A percentile compares a stretch with the other conserved stretches of the same genome.
Evolutionary conservation across 208 protist genomes (phyloP).

Genomic region (Leishmania tarentolae): DNA sequence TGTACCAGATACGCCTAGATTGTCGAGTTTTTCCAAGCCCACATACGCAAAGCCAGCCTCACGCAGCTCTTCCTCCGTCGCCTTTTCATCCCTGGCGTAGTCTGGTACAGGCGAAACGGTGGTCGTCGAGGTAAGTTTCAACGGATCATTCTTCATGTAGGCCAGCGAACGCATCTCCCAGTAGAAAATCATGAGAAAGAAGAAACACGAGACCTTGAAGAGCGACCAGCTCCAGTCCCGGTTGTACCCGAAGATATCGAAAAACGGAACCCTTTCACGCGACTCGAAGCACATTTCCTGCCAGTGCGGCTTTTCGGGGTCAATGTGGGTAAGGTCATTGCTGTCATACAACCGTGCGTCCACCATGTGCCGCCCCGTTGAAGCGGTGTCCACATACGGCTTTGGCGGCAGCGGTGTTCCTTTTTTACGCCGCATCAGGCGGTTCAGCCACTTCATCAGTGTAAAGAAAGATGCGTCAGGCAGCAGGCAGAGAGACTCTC

Average conservation of each 20-base stretch:
- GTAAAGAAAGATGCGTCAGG: not conserved
- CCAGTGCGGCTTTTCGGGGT: constrained; percentile 91
- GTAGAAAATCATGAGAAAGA: constrained; percentile 69
- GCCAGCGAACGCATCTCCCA: constrained; percentile 68
- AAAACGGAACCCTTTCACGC: constrained; percentile 75
- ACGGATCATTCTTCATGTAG: constrained; percentile 53
- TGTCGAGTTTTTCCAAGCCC: constrained; percentile 80
- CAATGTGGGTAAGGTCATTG: constrained; percentile 71
- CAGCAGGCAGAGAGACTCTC: not conserved
- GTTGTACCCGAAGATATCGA: constrained; percentile 90
- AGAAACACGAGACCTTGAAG: constrained; percentile 64
- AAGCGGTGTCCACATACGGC: constrained; percentile 83
- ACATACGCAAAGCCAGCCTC: constrained; percentile 80
- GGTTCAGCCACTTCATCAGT: constrained; percentile 73
- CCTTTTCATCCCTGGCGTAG: constrained; percentile 77
- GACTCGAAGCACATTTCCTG: constrained; percentile 83
- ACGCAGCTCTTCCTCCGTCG: constrained; percentile 80
- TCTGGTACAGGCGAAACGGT: constrained; percentile 70
- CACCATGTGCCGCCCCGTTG: constrained; percentile 63
- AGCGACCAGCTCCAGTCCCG: constrained; percentile 90
- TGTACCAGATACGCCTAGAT: constrained; percentile 42
- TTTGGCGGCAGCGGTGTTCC: constrained; percentile 86
- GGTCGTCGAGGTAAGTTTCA: constrained; percentile 65
- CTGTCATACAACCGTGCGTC: constrained; percentile 70
- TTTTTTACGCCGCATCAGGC: constrained; percentile 38